Evolutionary conservation across 306 rosid genomes (phyloP).

Genomic region (Gynostemma pentaphyllum): DNA sequence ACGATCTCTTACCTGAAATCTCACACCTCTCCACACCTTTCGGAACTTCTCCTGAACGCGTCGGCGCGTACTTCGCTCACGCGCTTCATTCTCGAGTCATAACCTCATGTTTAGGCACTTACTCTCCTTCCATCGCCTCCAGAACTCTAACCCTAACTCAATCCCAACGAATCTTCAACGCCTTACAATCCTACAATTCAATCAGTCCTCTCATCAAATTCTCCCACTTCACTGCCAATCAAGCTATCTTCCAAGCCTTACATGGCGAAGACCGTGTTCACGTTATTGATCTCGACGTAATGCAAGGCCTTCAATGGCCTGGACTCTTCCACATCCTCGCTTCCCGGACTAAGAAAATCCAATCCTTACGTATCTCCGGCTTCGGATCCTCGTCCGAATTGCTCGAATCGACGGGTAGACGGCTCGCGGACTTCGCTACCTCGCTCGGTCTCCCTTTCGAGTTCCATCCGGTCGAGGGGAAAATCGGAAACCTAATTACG

Average conservation of each 20-base stretch:
- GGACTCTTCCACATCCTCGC: constrained; percentile 95
- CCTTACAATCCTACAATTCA: constrained; percentile 82
- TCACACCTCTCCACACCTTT: constrained; percentile 80
- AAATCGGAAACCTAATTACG: constrained; percentile 73
- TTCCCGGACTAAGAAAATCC: constrained; percentile 65
- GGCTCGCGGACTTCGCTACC: constrained; percentile 85
- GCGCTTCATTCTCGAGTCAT: constrained; percentile 88
- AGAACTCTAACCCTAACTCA: constrained; percentile 42
- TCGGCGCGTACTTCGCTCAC: constrained; percentile 83
- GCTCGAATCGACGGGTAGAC: constrained; percentile 66
- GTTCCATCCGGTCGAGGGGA: constrained; percentile 74
- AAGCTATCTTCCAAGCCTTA: constrained; percentile 81
- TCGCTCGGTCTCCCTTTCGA: constrained; percentile 76
- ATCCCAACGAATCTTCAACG: constrained; percentile 69
- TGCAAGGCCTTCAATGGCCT: constrained; percentile 99
- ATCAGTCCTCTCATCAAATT: constrained; percentile 74
- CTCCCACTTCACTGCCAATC: constrained; percentile 98
- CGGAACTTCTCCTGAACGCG: constrained; percentile 79
- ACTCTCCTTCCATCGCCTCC: constrained; percentile 46
- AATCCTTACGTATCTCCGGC: constrained; percentile 78
- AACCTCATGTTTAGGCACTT: constrained; percentile 58
- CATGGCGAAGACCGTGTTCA: constrained; percentile 93
- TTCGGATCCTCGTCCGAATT: constrained; percentile 84
- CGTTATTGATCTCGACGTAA: constrained; percentile 86
- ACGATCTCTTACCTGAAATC: constrained; percentile 75